phyloP scores from a whole-genome alignment of 1,139 yeast genomes.

The Hansenula lynferdii region DNA sequence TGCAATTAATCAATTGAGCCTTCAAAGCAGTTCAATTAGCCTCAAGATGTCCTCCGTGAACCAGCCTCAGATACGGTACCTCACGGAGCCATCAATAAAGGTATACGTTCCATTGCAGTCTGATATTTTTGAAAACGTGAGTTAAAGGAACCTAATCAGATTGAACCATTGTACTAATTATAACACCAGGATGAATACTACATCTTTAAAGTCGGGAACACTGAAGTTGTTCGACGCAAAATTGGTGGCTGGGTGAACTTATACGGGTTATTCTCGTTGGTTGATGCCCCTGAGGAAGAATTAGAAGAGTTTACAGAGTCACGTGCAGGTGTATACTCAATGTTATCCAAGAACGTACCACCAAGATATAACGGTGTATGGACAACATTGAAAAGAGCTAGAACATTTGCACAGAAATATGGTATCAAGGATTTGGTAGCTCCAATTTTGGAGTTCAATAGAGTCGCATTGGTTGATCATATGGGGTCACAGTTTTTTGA shows the following conservation, averaged over 20 bases:
- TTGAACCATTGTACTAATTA: neutral
- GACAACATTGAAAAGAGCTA: conserved; percentile 16
- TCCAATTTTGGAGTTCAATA: conserved; percentile 18
- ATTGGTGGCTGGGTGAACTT: conserved; percentile 22
- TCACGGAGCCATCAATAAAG: conserved; percentile 8
- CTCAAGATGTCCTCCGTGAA: neutral
- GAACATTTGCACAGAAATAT: conserved; percentile 12
- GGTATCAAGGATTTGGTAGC: conserved; percentile 8
- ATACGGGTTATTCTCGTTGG: conserved; percentile 6
- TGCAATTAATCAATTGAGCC: too few species aligned
- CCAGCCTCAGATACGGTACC: conserved; percentile 1
- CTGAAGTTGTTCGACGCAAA: conserved; percentile 13
- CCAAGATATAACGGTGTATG: conserved; percentile 14
- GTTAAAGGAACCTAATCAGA: neutral
- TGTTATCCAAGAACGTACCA: neutral
- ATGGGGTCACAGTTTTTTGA: conserved; percentile 19
- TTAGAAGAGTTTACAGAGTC: neutral
- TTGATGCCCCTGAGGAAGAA: neutral
- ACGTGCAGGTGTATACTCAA: too few species aligned
- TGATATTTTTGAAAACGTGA: conserved; percentile 8
- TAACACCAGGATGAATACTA: conserved; percentile 14
- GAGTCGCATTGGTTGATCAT: conserved; percentile 18
- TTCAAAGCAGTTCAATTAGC: too few species aligned
- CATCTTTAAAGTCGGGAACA: conserved; percentile 1
- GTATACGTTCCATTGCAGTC: conserved; percentile 8